phyloP scores from a whole-genome alignment of 306 rosid genomes.

The Mimosa bimucronata region DNA sequence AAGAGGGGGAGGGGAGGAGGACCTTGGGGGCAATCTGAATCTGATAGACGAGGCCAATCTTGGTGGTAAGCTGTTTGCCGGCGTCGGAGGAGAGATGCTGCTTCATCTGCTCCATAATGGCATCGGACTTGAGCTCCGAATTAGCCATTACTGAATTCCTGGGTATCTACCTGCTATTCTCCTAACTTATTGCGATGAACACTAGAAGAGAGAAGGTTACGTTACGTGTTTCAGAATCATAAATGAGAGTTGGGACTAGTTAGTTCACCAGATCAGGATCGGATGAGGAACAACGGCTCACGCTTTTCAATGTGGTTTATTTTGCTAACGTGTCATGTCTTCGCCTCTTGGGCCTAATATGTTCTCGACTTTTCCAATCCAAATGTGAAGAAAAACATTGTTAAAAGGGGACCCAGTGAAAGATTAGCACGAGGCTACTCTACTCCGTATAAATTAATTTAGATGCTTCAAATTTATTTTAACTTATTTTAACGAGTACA shows the following conservation, averaged over 20 bases:
- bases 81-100: conserved; percentile 72
- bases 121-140: conserved; percentile 63
- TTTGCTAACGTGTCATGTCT: not conserved
- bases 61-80: conserved; percentile 58
- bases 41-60: conserved; percentile 82
- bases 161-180: not conserved
- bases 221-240: not conserved
- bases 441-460: too few species aligned
- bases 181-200: not conserved
- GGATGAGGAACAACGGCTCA: not conserved
- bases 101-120: conserved; percentile 79
- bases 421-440: too few species aligned
- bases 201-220: not conserved
- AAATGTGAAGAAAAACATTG: too few species aligned
- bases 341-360: not conserved
- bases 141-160: conserved; percentile 42
- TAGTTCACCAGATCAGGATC: not conserved
- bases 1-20: not conserved
- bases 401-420: too few species aligned
- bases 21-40: conserved; percentile 90
- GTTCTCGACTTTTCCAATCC: not conserved
- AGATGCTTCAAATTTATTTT: too few species aligned
- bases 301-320: not conserved
- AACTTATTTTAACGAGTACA: too few species aligned
- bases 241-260: not conserved